Evolutionary conservation across 306 rosid species (phyloP).

Genomic region (Fagus sylvatica): DNA sequence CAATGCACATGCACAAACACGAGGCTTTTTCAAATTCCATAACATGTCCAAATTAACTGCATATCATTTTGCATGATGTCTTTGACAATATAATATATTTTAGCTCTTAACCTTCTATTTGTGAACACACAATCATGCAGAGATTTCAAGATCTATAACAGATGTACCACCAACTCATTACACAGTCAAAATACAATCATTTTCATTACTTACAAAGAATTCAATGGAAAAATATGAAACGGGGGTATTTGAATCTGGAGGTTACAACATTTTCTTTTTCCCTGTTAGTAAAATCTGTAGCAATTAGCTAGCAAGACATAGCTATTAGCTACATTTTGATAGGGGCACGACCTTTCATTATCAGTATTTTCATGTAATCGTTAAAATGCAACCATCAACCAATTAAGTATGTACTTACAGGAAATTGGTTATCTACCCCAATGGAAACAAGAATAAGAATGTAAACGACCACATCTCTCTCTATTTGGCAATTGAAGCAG

Average conservation of each 20-base stretch:
- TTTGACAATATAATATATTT: too few relatives aligned
- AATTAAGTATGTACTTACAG: slow-evolving; percentile 27
- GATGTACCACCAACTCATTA: slow-evolving; percentile 57
- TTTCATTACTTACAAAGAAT: slow-evolving; percentile 49
- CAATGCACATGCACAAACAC: too few relatives aligned
- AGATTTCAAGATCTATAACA: slow-evolving; percentile 37
- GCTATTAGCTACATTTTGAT: too few relatives aligned
- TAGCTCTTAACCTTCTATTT: too few relatives aligned
- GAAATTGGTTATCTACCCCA: slow-evolving; percentile 64
- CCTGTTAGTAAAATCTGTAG: background rate
- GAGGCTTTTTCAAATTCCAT: too few relatives aligned
- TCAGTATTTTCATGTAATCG: background rate
- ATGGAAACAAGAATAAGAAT: slow-evolving; percentile 60
- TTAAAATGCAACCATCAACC: slow-evolving; percentile 2
- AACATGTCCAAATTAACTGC: too few relatives aligned
- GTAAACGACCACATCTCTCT: slow-evolving; percentile 53
- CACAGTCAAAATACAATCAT: slow-evolving; percentile 39
- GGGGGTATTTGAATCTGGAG: slow-evolving; percentile 62
- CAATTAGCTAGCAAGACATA: too few relatives aligned
- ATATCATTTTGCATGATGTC: too few relatives aligned
- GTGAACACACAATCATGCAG: slow-evolving; percentile 26
- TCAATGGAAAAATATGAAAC: slow-evolving; percentile 54
- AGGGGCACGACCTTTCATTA: background rate
- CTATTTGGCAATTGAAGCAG: slow-evolving; percentile 50
- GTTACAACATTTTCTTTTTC: slow-evolving; percentile 35